A percentile compares a stretch with the other conserved stretches of the same genome.
Evolutionary conservation across 768 basidiomycete genomes (phyloP).

Genomic region (Amanita muscaria): DNA sequence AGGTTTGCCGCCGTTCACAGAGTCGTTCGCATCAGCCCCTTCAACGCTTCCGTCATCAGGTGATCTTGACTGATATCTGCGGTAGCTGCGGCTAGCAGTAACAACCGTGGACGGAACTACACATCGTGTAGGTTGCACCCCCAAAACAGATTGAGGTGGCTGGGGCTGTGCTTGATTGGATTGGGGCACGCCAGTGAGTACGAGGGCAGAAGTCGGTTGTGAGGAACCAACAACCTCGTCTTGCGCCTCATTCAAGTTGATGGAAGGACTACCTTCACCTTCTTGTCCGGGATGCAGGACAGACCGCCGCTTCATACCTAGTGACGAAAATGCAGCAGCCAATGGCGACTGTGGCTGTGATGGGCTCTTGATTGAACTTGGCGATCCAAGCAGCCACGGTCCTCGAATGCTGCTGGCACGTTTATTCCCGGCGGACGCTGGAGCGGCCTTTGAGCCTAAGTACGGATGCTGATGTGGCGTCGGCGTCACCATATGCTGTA

Average conservation of each 20-base stretch:
- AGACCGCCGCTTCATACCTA: conserved; percentile 3
- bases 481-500: conserved; percentile 4
- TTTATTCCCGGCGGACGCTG: neutral
- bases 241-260: neutral
- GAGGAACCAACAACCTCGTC: neutral
- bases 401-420: neutral
- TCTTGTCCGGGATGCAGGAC: neutral
- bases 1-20: neutral
- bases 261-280: neutral
- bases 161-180: conserved; percentile 7
- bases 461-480: conserved; percentile 1
- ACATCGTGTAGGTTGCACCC: conserved; percentile 58
- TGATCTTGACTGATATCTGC: neutral
- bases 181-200: neutral
- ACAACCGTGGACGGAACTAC: conserved; percentile 25
- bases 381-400: conserved; percentile 5
- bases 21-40: neutral
- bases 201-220: neutral
- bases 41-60: neutral
- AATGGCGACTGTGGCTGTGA: conserved; percentile 1
- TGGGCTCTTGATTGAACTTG: neutral
- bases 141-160: conserved; percentile 38
- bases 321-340: conserved; percentile 1
- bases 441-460: neutral
- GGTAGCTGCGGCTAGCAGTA: conserved; percentile 15